A percentile compares a stretch with the other conserved stretches of the same genome.
Conservation (phyloP, 1,139 yeast species). For the Sugiyamaella castrensis region DNA sequence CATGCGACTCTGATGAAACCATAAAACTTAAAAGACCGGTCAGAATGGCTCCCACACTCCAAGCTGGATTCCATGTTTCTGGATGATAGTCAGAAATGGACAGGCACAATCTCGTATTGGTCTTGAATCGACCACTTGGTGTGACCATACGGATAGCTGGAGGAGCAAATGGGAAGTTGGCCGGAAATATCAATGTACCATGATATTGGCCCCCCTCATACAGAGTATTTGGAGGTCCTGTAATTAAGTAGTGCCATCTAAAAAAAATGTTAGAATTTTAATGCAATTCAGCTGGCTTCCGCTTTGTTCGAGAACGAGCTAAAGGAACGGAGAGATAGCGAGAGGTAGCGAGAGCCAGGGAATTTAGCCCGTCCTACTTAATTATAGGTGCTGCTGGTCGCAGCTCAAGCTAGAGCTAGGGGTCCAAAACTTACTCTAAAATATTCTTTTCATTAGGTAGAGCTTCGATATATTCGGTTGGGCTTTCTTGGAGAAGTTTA, state of each 20-base stretch:
- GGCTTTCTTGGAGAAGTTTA: conserved; percentile 64
- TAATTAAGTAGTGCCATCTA: conserved; percentile 70
- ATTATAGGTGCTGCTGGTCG: too few species aligned
- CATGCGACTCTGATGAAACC: conserved; percentile 38
- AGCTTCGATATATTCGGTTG: conserved; percentile 80
- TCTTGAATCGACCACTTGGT: conserved; percentile 77
- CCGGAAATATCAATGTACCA: conserved; percentile 79
- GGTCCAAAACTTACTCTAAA: conserved; percentile 42
- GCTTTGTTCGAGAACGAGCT: too few species aligned
- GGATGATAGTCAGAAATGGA: conserved; percentile 94
- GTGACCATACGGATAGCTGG: conserved; percentile 89
- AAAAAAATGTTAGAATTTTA: background rate
- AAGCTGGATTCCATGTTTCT: conserved; percentile 91
- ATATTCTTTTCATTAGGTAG: conserved; percentile 79
- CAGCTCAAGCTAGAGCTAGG: too few species aligned
- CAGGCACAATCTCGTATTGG: conserved; percentile 76
- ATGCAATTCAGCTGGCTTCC: background rate
- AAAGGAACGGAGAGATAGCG: too few species aligned
- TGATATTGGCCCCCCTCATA: conserved; percentile 86
- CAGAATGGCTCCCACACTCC: conserved; percentile 86
- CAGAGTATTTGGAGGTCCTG: conserved; percentile 87
- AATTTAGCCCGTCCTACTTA: too few species aligned
- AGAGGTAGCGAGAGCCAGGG: too few species aligned
- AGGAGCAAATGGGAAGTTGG: conserved; percentile 88
- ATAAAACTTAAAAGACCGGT: conserved; percentile 84